Percentiles rank a stretch among this genome's conserved stretches.
phyloP scores from a whole-genome alignment of 805 yeast species.

The Schizosaccharomyces osmophilus region DNA sequence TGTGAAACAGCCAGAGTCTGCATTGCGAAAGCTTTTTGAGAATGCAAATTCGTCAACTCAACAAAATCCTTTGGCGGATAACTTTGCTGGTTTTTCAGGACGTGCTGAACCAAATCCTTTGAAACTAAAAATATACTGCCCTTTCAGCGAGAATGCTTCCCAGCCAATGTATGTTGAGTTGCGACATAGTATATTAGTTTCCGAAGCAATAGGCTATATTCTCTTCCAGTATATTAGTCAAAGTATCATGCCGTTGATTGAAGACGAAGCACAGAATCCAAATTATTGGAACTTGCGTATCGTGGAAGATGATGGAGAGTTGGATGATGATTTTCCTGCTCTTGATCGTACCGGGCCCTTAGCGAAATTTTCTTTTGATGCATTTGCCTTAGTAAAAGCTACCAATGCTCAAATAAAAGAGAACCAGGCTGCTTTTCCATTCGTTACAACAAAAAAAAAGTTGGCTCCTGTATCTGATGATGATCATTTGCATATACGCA shows the following conservation, averaged over 20 bases:
- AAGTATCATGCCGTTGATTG: constrained; percentile 11
- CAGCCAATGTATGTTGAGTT: constrained; percentile 15
- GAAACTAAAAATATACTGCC: constrained; percentile 15
- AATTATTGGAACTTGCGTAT: constrained; percentile 54
- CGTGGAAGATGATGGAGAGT: constrained; percentile 82
- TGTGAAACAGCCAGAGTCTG: neutral
- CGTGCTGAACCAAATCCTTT: constrained; percentile 14
- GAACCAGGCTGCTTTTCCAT: constrained; percentile 15
- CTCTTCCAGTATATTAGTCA: constrained; percentile 16
- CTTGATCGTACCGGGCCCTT: constrained; percentile 44
- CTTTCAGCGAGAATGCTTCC: constrained; percentile 12
- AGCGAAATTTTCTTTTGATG: constrained; percentile 54
- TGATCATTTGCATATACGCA: neutral
- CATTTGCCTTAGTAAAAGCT: constrained; percentile 46
- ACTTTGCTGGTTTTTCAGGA: constrained; percentile 16
- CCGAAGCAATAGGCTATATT: constrained; percentile 31
- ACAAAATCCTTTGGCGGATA: constrained; percentile 2
- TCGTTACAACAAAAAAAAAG: constrained; percentile 7
- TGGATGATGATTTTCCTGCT: constrained; percentile 75
- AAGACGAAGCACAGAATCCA: constrained; percentile 22
- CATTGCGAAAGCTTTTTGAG: neutral
- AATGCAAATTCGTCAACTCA: neutral
- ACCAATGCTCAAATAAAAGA: constrained; percentile 10
- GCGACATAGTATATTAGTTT: constrained; percentile 20
- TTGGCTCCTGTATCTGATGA: constrained; percentile 1